Evolutionary conservation across 2,329 filamentous ascomycete genomes (phyloP), one percentile per base, ranked within the genome.

Genomic region (Metarhizium brunneum): DNA sequence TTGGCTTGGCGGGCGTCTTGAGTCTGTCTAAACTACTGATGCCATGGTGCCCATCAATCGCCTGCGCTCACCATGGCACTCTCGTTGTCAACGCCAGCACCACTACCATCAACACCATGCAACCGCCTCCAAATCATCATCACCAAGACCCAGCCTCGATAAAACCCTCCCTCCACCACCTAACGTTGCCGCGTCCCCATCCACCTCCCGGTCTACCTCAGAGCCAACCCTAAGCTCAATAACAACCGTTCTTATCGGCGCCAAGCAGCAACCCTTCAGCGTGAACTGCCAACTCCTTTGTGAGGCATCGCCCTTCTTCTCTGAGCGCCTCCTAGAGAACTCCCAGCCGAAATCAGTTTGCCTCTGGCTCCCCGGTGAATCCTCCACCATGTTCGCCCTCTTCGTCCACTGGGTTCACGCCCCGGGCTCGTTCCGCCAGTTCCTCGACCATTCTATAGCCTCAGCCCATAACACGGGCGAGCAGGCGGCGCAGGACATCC

Each of bases 321-420:
- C 69, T 20, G 70, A 76, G 42, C 71, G 73, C 57, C 67, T 80
- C 60, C 71, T 75, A 11, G 70, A 71, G 45, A 58, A 62, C 14
- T 54, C 56, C 38, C 61, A 65, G 25, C 54, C 60, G 52, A 64
- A 64, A 54, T 63, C 68, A 32, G 63, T 69, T 48, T 68, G 68
- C 6, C 62, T 73, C 38, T 73, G 71, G 71, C 68, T 75, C 6
- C 73, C 77, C 0, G 70, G 71, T 57, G 77, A 82, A 64, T 73
- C 73, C 1, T 68, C 77, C 18, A 69, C 75, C 63, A 78, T 80
- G 72, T 81, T 82, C 61, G 73, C 75, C 61, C 69, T 81, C 40
- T 80, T 81, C 62, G 70, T 77, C 47, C 68, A 78, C 48, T 81
- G 78, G 77, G 71, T 82, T 29, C 77, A 80, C 63, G 69, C 70